Evolutionary conservation across 2,329 filamentous ascomycete genomes (phyloP), one percentile per base, ranked within the genome.

Genomic region (Elsinoe fawcettii): DNA sequence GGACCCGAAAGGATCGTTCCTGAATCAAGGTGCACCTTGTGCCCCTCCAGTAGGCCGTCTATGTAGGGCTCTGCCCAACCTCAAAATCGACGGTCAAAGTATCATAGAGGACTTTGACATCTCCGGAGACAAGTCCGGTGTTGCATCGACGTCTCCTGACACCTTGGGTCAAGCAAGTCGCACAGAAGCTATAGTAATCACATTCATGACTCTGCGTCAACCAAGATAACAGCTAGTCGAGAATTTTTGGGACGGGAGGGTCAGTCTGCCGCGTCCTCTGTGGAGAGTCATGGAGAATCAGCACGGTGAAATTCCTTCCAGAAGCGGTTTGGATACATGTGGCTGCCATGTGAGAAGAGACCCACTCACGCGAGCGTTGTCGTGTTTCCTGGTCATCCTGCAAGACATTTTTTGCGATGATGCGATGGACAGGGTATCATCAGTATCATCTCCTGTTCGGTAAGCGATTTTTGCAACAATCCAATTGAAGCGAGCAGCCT

Each of bases 301-400:
- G n/a, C n/a, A 16, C n/a, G 18, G 41, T 23, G 22, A 9, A 12
- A 23, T 44, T 44, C 49, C 30, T 53, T 53, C 49, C 49, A 53
- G 49, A 53, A 53, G 30, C 32, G 34, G 49, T 53, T 53, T 53
- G 32, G 32, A 53, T 25, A 27, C 49, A 39, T 27, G 49, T 53
- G 49, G 49, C 32, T 37, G 34, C 49, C 49, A 53, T 53, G 49
- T 37, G 49, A 25, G 49, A 7, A 22, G n/a, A 51, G 49, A 39
- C 32, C 49, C 49, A 53, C 49, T 39, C 12, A 11, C 49, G 32
- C 20, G 14, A 34, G 12, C 14, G 11, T 5, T 30, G 22, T 30
- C 44, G 27, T 30, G 44, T 11, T 37, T 44, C 41, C 18, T 14
- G 41, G 18, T 44, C 41, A 23, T 44, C 9, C 44, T 49, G 49